A percentile compares a stretch with the other conserved stretches of the same genome.
Evolutionary conservation across 164 flowering plant species (phyloP).

Genomic region (Vitis rotundifolia): DNA sequence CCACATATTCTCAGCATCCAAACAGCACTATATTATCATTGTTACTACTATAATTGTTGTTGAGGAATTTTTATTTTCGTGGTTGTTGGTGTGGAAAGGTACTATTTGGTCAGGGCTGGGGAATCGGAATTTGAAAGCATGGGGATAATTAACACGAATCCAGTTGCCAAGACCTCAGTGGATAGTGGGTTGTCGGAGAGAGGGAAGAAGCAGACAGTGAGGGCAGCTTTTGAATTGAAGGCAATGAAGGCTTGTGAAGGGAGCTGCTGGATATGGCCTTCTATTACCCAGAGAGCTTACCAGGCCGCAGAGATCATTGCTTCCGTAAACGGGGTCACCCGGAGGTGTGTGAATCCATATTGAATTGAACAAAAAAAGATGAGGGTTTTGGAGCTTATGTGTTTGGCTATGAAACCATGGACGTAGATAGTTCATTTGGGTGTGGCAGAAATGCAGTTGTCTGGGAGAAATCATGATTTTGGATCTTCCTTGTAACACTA

Average conservation of each 20-base stretch:
- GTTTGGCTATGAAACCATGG: no score
- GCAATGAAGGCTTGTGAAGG: conserved; percentile 75
- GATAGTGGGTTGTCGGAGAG: conserved; percentile 78
- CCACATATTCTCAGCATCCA: not conserved
- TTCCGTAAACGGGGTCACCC: conserved; percentile 49
- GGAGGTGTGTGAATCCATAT: no score
- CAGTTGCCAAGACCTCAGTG: conserved; percentile 88
- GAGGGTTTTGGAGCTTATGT: no score
- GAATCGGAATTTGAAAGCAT: conserved; percentile 82
- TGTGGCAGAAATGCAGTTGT: no score
- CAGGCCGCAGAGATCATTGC: conserved; percentile 95
- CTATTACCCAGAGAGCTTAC: conserved; percentile 95
- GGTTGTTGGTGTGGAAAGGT: conserved; percentile 39
- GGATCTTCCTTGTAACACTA: no score
- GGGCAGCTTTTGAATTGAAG: conserved; percentile 70
- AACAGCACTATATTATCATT: no score
- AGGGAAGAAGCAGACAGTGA: conserved; percentile 75
- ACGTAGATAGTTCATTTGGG: no score
- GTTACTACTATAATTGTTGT: not conserved
- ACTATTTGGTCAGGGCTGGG: conserved; percentile 88
- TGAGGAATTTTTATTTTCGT: not conserved
- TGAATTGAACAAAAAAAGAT: not conserved
- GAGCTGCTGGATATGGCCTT: conserved; percentile 96
- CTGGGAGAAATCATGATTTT: not conserved
- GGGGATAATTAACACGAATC: conserved; percentile 87